These are phyloP conservation scores for Saccharomycopsis sp. DNA, from an alignment of 805 yeast species.

Conservation along the genomic window DNA sequence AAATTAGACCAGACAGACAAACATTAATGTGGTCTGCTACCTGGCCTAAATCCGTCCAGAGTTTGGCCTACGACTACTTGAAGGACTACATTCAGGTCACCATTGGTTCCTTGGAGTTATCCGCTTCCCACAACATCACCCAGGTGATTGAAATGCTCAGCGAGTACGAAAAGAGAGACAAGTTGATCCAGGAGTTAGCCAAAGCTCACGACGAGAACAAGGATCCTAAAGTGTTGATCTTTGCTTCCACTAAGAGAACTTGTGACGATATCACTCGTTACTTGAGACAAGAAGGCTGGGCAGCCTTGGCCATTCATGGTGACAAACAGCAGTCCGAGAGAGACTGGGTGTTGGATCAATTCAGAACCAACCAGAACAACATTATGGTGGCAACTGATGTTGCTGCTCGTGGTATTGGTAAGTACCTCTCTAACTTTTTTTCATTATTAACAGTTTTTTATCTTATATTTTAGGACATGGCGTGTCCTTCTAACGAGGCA, in stretches of 20 bases:
- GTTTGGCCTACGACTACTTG: constrained; percentile 85
- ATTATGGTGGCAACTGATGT: constrained; percentile 99
- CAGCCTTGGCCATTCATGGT: constrained; percentile 97
- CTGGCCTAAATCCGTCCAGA: constrained; percentile 98
- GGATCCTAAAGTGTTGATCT: constrained; percentile 74
- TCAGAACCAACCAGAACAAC: constrained; percentile 87
- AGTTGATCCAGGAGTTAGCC: constrained; percentile 76
- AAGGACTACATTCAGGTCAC: constrained; percentile 93
- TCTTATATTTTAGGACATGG: neutral
- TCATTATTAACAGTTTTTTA: constrained; percentile 6
- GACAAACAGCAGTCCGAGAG: constrained; percentile 97
- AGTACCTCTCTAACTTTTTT: constrained; percentile 37
- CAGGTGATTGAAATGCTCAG: constrained; percentile 88
- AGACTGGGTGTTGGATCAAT: constrained; percentile 96
- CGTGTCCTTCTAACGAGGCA: neutral
- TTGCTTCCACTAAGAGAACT: constrained; percentile 95
- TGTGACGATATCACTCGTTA: constrained; percentile 92
- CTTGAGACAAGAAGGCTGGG: constrained; percentile 96
- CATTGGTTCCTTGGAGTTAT: constrained; percentile 88
- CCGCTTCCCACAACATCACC: constrained; percentile 95
- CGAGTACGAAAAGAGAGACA: constrained; percentile 92
- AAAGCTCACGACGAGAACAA: constrained; percentile 50
- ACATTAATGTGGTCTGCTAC: constrained; percentile 99
- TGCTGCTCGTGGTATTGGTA: constrained; percentile 99
- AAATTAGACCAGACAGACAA: constrained; percentile 99